Evolutionary conservation across 768 basidiomycete species (phyloP), one percentile per base, ranked within the genome.

Genomic region (Rhizopogon roseolus): DNA sequence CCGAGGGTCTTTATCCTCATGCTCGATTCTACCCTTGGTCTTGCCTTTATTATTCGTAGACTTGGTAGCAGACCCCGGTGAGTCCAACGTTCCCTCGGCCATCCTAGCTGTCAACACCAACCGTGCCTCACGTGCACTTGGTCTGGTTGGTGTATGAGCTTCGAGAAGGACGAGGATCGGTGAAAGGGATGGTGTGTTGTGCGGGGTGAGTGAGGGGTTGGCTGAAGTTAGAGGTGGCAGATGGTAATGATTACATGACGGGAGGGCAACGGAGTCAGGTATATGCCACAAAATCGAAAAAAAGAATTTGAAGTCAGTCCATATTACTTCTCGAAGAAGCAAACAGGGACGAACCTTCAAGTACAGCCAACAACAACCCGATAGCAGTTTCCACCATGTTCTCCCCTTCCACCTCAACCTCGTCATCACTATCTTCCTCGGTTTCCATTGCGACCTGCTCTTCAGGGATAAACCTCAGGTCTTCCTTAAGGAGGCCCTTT

Each of bases 41-140:
- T 56, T 62, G 9, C 66, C 69, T 5, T 53, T 57, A n/a, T 54
- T 65, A 17, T 50, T 53, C 40, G 53, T 58, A 16, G 49, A 49
- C 29, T 59, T 58, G 9, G 62, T 49, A 6, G 61, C 22, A 22
- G 22, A 22, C 19, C 52, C 66, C 10, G 83, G 84, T 1, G 79
- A 70, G 4, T 86, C 81, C 38, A 36, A 48, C 3, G 19, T 28
- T 19, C 32, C 46, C 22, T 48, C 46, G 0, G 88, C 89, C 25
- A 86, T 69, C 17, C 93, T 85, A 5, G 89, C 88, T 4, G 88
- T 89, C 65, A 97, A 83, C 11, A 94, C 86, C 68, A 95, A 82
- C 53, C 82, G 75, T 3, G 92, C 93, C 68, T 95, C 93, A 9
- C 85, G 76, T 0, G 90, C 84, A 7, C 89, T 69, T 2, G 78